Percentiles rank a stretch among this genome's conserved stretches.
Evolutionary conservation across 345 rosid genomes (phyloP).

Genomic region (Citrus hindsii): DNA sequence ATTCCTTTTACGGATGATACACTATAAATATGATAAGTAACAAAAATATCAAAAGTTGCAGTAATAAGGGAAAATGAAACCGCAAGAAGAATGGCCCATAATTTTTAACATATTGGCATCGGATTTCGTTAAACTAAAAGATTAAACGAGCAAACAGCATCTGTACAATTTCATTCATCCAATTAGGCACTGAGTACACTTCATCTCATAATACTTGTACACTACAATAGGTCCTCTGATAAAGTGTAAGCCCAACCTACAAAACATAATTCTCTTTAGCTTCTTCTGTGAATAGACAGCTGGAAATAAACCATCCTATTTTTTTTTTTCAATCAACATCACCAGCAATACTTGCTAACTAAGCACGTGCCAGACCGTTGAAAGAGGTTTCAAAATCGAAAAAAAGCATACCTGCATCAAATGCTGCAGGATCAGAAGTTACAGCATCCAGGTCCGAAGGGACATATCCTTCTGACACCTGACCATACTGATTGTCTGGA

Average conservation of each 20-base stretch:
- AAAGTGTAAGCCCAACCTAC: conserved; percentile 15
- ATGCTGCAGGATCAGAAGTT: conserved; percentile 20
- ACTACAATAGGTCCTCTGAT: conserved; percentile 12
- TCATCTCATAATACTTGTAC: conserved; percentile 5
- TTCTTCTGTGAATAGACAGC: not conserved
- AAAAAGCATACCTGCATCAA: conserved; percentile 35
- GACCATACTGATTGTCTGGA: conserved; percentile 17
- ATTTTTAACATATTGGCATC: not conserved
- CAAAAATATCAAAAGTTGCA: not conserved
- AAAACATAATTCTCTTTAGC: not conserved
- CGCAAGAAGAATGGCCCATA: not conserved
- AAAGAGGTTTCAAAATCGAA: conserved; percentile 42
- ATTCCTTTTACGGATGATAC: not conserved
- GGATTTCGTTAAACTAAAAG: conserved; percentile 4
- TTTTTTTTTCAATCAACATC: not conserved
- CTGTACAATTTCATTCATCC: conserved; percentile 25
- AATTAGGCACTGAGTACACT: conserved; percentile 16
- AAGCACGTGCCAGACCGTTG: conserved; percentile 28
- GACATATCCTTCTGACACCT: conserved; percentile 10
- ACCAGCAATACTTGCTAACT: conserved; percentile 2
- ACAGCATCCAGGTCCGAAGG: conserved; percentile 13
- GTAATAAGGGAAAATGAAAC: not conserved
- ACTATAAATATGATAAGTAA: not conserved
- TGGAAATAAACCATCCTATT: not conserved
- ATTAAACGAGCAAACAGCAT: not conserved